Evolutionary conservation across 768 basidiomycete species (phyloP), one percentile per base, ranked within the genome.

Genomic region (Chalciporus piperatus): DNA sequence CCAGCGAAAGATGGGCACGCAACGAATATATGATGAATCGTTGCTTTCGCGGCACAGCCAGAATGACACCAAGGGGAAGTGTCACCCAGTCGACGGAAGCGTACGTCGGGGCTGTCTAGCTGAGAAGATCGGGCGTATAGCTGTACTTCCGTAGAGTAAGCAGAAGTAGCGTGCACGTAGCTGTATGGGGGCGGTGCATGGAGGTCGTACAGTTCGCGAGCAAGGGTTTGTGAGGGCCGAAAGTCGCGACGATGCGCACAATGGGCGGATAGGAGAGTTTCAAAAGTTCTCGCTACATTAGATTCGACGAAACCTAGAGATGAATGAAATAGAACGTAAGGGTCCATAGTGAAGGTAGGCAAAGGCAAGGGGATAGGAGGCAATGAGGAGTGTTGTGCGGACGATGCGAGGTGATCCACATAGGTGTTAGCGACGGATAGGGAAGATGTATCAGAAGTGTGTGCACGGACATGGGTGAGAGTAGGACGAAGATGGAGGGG

Each of bases 121-220:
- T 67, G 66, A 1, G 56, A 50, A 4, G 66, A 61, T 13, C 58
- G 41, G 4, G 58, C 45, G 37, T 61, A 66, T 1, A 61, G 40
- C 23, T 64, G 64, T 5, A 63, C 47, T 6, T 59, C 27, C 1
- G 59, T 58, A 4, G 62, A 62, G 22, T 61, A 59, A 1, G 62
- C 60, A 0, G 59, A 64, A 10, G 42, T 41, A 2, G 63, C 56
- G 8, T 37, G 43, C 3, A 55, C 25, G 37, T 66, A 64, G 0
- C 55, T 50, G 43, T 52, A 58, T 14, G 52, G 32, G 10, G 33
- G 33, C 5, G 33, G 33, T 11, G 33, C 3, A 16, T 35, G 33
- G 33, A 16, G 33, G 16, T 35, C 33, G 5, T 35, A 35, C 3
- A 35, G 33, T 16, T 16, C 16, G 11, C 33, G 33, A 35, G 33